Base-by-base conservation (phyloP, 371 early-diverging fungal species). In the Syncephalastrum monosporum region DNA sequence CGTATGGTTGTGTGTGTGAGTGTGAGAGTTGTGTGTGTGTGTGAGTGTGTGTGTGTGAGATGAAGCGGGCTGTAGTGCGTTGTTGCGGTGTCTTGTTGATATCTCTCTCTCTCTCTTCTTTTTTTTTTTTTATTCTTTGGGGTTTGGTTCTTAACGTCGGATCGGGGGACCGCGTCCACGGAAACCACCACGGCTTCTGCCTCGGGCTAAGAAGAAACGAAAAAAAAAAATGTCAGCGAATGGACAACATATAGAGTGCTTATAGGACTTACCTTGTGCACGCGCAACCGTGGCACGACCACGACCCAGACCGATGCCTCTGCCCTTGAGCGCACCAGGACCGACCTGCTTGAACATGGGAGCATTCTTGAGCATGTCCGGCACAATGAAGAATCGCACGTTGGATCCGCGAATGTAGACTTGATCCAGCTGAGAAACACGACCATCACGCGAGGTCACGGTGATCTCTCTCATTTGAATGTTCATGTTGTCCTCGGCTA, bases 401-500 rank as follows among this genome's bases (percentile, higher is more conserved):
- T 93, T 93, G 44, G 95, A 93, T 38, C 99, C 99, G 58, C 99
- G 91, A 70, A 98, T 89, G 64, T 93, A 96, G 44, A 96, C 94
- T 75, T 96, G 97, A 72, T 97, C 95, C 68, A 96, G 81, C 62
- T 94, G 92, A 55, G 89, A 81, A 49, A 91, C 87, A 59, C 91
- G 85, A 33, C 97, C 97, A 71, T 96, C 95, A 47, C 95, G 87
- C 59, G 85, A 87, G 3, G 96, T 96, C 45, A 94, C 91, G 38
- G 91, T 92, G 59, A 98, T 93, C 61, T 96, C 93, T 65, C 79
- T 84, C 61, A 99, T 81, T 75, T 96, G 96, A 47, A 96, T 87
- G 72, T 99, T 99, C 98, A 99, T 97, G 77, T 94, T 97, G 76
- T 99, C 99, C 73, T 99, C 99, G 61, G 94, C 91, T 91, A 60